These are phyloP conservation scores for Arachnomyces sp. DNA, from an alignment of 2,329 filamentous ascomycete species.

Conservation along the genomic window DNA sequence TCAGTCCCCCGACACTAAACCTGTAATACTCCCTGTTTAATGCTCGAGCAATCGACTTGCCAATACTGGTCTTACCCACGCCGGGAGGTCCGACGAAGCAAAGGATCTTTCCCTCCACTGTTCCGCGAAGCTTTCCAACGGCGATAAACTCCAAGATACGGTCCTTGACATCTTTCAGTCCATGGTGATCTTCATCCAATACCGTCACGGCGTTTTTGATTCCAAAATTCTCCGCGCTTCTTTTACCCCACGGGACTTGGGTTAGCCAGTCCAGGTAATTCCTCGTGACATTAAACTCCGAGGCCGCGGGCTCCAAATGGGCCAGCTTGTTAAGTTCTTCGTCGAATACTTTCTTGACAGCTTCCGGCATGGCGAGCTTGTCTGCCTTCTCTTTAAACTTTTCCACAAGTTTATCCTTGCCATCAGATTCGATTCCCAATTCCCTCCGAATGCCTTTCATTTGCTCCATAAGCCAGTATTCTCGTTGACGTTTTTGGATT, in stretches of 20 bases:
- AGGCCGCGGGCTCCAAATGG: constrained; percentile 88
- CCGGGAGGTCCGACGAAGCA: constrained; percentile 96
- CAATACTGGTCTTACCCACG: constrained; percentile 97
- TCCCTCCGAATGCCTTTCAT: constrained; percentile 98
- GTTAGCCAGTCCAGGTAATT: constrained; percentile 99
- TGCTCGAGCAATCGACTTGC: constrained; percentile 92
- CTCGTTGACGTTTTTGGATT: constrained; percentile 92
- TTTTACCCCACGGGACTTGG: constrained; percentile 93
- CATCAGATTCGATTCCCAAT: constrained; percentile 91
- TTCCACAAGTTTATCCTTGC: constrained; percentile 95
- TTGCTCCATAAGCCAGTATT: constrained; percentile 99
- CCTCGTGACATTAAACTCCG: constrained; percentile 95
- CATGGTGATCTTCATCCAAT: constrained; percentile 92
- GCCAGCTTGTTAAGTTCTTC: constrained; percentile 97
- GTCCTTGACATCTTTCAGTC: constrained; percentile 95
- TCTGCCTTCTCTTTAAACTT: constrained; percentile 93
- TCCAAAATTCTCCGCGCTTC: constrained; percentile 92
- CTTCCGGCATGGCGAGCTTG: constrained; percentile 93
- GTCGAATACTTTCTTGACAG: constrained; percentile 94
- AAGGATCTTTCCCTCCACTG: constrained; percentile 95
- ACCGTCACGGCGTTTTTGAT: constrained; percentile 87
- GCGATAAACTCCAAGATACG: constrained; percentile 97
- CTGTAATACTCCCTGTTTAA: constrained; percentile 95
- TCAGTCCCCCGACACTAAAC: constrained; percentile 94
- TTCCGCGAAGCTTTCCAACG: constrained; percentile 91